These are phyloP conservation scores for Ceratocystis variospora DNA, from an alignment of 2,329 filamentous ascomycete species.

Conservation along the genomic window DNA sequence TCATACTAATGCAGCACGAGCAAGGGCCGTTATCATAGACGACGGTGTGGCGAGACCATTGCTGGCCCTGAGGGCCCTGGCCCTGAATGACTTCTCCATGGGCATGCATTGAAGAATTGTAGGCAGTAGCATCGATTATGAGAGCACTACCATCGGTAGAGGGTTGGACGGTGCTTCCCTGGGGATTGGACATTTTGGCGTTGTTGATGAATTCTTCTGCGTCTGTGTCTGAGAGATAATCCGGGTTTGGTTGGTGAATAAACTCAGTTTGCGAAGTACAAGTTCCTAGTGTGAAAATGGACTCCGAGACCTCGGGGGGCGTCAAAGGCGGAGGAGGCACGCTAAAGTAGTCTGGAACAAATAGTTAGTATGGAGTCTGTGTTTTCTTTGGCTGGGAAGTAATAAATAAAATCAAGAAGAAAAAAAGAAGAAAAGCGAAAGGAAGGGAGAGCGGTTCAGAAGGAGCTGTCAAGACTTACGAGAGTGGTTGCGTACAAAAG, in stretches of 20 bases:
- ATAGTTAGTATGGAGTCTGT: neutral
- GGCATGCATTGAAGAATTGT: slow-evolving; percentile 25
- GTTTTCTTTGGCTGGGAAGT: neutral
- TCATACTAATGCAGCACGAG: slow-evolving; percentile 38
- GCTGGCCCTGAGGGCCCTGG: slow-evolving; percentile 34
- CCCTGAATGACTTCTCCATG: slow-evolving; percentile 39
- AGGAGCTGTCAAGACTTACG: neutral
- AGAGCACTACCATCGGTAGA: too few species aligned
- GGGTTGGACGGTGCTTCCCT: neutral
- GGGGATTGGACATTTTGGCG: slow-evolving; percentile 19
- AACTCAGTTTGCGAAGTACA: slow-evolving; percentile 27
- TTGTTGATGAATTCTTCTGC: slow-evolving; percentile 15
- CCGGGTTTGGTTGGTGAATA: slow-evolving; percentile 38
- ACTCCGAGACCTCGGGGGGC: slow-evolving; percentile 32
- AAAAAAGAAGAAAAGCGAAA: neutral
- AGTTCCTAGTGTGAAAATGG: slow-evolving; percentile 32
- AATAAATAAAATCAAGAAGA: neutral
- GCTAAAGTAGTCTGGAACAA: neutral
- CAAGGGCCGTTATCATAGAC: slow-evolving; percentile 47
- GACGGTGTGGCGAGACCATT: slow-evolving; percentile 45
- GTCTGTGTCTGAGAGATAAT: slow-evolving; percentile 31
- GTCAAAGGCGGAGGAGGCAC: slow-evolving; percentile 36
- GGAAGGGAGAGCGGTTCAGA: neutral
- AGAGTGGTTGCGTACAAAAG: neutral
- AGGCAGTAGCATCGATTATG: slow-evolving; percentile 22